Evolutionary conservation across 257 asterid genomes (phyloP), one percentile per base, ranked within the genome.

Genomic region (Solanum chiquidenum): DNA sequence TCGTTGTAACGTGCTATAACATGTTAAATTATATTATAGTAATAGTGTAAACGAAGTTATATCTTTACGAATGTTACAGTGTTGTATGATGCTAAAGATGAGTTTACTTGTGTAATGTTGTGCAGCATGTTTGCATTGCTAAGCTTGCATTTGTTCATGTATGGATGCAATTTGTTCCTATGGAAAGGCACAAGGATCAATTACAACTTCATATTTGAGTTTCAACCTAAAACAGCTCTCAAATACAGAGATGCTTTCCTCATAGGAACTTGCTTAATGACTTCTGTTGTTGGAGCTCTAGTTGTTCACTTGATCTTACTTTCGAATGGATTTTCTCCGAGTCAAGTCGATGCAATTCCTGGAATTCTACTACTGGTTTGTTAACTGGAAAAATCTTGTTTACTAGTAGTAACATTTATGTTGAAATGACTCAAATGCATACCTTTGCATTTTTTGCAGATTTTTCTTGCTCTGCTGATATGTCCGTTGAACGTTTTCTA

Each of bases 91-190:
- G 18, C 20, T 82, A 46, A 80, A 42, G 13, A 46, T 80, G 66
- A 14, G 85, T 46, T n/a, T 23, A 27, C 13, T 40, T 46, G 68
- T 49, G 85, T 6, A n/a, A 44, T 46, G 68, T 34, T n/a, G 29
- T 91, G 96, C 98, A 97, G 99, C 98, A 93, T 93, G 95, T 95
- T 97, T 90, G 99, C 99, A 76, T 88, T 97, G 90, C 89, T 96
- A 86, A 97, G 99, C 94, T 89, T 97, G 92, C 99, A 97, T 88
- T 73, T 97, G 73, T 97, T 96, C 89, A 89, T 97, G 94, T 97
- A 97, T 44, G 99, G 99, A 21, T 97, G 99, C 86, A 95, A 97
- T 86, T 90, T 97, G 31, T 94, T 97, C 90, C 90, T 91, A 88
- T 97, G 99, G 99, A 97, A 93, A 93, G 91, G 89, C 88, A 94